Evolutionary conservation across 2,329 filamentous ascomycete species (phyloP).

Genomic region (Pyrenochaeta sp.): DNA sequence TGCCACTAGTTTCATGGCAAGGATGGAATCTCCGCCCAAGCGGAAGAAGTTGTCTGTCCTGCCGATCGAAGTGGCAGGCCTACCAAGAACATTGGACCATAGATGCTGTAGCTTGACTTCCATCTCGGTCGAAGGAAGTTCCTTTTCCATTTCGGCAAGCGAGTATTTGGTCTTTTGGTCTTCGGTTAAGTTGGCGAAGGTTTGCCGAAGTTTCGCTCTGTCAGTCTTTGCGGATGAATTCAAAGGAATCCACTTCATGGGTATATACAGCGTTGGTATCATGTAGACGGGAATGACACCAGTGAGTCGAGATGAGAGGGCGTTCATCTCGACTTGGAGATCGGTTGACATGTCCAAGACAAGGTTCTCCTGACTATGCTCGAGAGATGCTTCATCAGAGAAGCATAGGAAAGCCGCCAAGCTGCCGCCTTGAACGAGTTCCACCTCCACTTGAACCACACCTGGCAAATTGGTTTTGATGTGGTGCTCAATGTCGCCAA

Average conservation of each 20-base stretch:
- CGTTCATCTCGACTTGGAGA: background rate
- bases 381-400: background rate
- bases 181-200: constrained; percentile 10
- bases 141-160: background rate
- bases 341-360: background rate
- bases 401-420: background rate
- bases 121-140: background rate
- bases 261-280: constrained; percentile 55
- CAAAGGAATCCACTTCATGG: constrained; percentile 54
- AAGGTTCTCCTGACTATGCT: background rate
- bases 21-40: constrained; percentile 19
- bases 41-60: constrained; percentile 12
- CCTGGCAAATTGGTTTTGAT: background rate
- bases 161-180: background rate
- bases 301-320: background rate
- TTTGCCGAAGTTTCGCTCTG: constrained; percentile 25
- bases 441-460: background rate
- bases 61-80: constrained; percentile 6
- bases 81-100: constrained; percentile 9
- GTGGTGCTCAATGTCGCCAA: constrained; percentile 31
- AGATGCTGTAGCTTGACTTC: background rate
- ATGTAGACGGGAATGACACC: constrained; percentile 42
- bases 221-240: constrained; percentile 55
- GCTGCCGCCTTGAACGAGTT: background rate
- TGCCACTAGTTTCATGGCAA: constrained; percentile 15